phyloP scores from a whole-genome alignment of 2,329 filamentous ascomycete species.

The Xylaria sp. region DNA sequence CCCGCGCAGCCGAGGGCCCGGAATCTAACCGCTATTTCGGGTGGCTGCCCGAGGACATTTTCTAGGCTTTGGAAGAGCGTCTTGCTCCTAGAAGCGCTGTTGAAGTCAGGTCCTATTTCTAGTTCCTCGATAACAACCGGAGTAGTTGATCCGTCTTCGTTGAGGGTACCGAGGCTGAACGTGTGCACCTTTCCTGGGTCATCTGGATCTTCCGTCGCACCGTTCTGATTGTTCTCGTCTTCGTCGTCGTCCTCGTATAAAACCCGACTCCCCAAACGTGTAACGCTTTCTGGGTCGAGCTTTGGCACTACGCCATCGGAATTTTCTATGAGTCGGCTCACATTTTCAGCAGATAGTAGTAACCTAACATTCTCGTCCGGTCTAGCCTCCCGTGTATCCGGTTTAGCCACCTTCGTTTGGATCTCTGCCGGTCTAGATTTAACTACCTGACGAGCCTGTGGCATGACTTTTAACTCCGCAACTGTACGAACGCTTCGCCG shows the following conservation, averaged over 20 bases:
- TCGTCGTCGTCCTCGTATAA: neutral
- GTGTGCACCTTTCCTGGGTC: neutral
- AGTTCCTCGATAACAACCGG: neutral
- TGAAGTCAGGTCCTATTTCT: neutral
- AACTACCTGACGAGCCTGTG: neutral
- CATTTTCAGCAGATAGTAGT: neutral
- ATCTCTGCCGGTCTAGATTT: neutral
- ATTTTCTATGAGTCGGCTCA: neutral
- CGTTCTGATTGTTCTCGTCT: neutral
- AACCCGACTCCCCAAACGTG: neutral
- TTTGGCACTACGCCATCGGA: neutral
- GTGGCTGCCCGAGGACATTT: neutral
- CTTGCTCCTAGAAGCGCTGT: neutral
- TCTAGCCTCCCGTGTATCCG: neutral
- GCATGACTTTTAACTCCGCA: neutral
- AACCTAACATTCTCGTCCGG: neutral
- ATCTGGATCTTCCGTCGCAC: neutral
- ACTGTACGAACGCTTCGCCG: neutral
- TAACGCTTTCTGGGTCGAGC: neutral
- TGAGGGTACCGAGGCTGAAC: neutral
- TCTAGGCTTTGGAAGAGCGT: neutral
- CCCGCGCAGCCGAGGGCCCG: neutral
- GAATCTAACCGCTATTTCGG: neutral
- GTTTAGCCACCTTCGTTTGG: neutral
- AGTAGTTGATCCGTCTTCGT: neutral